These are phyloP conservation scores for Paraphoma sp. DNA, from an alignment of 2,329 filamentous ascomycete species.

Conservation along the genomic window DNA sequence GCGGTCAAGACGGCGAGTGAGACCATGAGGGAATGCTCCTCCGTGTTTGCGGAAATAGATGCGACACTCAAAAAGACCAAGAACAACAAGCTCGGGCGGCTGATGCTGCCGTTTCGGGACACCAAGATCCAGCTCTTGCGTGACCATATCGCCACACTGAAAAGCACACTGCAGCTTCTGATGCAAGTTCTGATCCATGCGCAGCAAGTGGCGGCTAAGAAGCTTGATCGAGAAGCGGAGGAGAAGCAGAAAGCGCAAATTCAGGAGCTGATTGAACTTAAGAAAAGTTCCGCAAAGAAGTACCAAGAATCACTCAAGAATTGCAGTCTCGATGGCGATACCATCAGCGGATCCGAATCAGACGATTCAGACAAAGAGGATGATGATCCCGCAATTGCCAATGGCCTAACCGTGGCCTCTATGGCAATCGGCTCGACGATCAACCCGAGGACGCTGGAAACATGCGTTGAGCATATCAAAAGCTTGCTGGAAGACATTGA, in stretches of 20 bases:
- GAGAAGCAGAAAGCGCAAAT: constrained; percentile 34
- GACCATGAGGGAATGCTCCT: constrained; percentile 34
- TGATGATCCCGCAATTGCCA: not conserved
- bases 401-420: constrained; percentile 8
- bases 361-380: constrained; percentile 1
- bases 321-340: constrained; percentile 24
- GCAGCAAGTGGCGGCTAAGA: constrained; percentile 31
- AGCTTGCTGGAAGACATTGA: constrained; percentile 30
- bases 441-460: constrained; percentile 22
- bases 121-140: constrained; percentile 36
- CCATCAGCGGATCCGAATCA: not conserved
- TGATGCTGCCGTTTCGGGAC: constrained; percentile 40
- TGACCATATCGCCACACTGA: constrained; percentile 38
- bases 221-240: constrained; percentile 32
- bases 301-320: constrained; percentile 34
- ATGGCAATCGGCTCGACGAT: constrained; percentile 26
- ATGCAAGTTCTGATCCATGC: constrained; percentile 38
- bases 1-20: constrained; percentile 35
- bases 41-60: constrained; percentile 34
- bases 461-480: constrained; percentile 32
- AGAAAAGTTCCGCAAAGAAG: constrained; percentile 28
- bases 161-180: constrained; percentile 37
- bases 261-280: constrained; percentile 26
- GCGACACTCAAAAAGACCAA: constrained; percentile 32
- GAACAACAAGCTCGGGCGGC: constrained; percentile 30